These are phyloP conservation scores for Puya raimondii DNA, from an alignment of 176 grass and related monocot species.

Conservation along the genomic window DNA sequence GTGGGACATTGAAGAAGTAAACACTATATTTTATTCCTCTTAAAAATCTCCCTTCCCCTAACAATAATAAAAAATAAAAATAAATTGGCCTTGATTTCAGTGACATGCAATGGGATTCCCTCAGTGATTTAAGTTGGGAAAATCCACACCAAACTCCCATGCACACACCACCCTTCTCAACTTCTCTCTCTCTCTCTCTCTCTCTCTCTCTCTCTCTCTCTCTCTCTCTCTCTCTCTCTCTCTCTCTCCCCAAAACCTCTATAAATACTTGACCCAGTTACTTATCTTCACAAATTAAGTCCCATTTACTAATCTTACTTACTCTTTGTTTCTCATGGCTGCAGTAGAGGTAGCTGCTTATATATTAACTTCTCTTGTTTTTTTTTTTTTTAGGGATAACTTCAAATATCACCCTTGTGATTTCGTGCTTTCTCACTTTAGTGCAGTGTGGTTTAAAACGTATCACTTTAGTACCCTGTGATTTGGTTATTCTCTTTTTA, in stretches of 20 bases:
- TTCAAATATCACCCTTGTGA: too few relatives aligned
- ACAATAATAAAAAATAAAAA: not conserved
- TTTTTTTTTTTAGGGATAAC: too few relatives aligned
- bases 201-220: not conserved
- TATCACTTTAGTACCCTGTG: too few relatives aligned
- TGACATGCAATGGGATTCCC: not conserved
- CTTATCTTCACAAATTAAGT: not conserved
- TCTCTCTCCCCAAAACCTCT: not conserved
- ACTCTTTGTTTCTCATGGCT: not conserved
- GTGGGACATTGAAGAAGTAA: not conserved
- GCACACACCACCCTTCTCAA: not conserved
- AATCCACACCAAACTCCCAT: slow-evolving; percentile 1
- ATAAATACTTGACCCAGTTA: not conserved
- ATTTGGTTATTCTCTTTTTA: too few relatives aligned
- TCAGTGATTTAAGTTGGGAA: too few relatives aligned
- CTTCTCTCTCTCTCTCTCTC: not conserved
- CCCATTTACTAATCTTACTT: not conserved
- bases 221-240: too few relatives aligned
- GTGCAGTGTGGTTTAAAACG: too few relatives aligned
- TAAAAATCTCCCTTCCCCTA: not conserved
- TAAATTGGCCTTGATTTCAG: not conserved
- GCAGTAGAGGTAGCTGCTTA: not conserved
- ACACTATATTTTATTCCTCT: not conserved
- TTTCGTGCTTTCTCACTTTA: too few relatives aligned
- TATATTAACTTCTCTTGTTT: too few relatives aligned